These are phyloP conservation scores for Ophiostoma himal-ulmi DNA, from an alignment of 2,329 filamentous ascomycete species.

Conservation along the genomic window DNA sequence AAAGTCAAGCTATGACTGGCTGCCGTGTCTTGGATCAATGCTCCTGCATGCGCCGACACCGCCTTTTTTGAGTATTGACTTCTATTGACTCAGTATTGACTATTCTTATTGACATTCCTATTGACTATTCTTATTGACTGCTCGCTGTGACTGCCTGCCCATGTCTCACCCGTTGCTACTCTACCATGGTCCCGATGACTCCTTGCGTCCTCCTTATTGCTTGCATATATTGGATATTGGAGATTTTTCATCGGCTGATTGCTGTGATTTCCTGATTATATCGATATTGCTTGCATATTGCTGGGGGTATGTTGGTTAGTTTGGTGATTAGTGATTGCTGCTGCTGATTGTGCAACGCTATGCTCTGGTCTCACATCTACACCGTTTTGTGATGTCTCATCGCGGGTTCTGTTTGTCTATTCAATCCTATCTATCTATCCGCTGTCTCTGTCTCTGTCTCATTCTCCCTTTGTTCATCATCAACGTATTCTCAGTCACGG, in stretches of 20 bases:
- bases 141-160: not conserved
- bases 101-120: too few species aligned
- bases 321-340: not conserved
- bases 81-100: too few species aligned
- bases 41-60: not conserved
- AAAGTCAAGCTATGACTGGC: not conserved
- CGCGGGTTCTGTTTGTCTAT: too few species aligned
- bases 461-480: not conserved
- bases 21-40: not conserved
- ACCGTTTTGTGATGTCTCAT: not conserved
- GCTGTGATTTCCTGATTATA: too few species aligned
- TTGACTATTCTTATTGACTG: not conserved
- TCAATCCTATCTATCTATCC: too few species aligned
- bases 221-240: not conserved
- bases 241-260: too few species aligned
- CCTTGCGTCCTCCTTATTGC: not conserved
- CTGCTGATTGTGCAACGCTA: not conserved
- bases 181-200: not conserved
- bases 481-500: conserved; percentile 1
- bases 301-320: too few species aligned
- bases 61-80: conserved; percentile 18
- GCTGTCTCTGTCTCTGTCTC: not conserved
- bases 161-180: not conserved
- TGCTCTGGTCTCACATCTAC: not conserved
- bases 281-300: not conserved